These are phyloP conservation scores for Heterobasidion annosum DNA, from an alignment of 1,284 basidiomycete genomes.

Conservation along the genomic window DNA sequence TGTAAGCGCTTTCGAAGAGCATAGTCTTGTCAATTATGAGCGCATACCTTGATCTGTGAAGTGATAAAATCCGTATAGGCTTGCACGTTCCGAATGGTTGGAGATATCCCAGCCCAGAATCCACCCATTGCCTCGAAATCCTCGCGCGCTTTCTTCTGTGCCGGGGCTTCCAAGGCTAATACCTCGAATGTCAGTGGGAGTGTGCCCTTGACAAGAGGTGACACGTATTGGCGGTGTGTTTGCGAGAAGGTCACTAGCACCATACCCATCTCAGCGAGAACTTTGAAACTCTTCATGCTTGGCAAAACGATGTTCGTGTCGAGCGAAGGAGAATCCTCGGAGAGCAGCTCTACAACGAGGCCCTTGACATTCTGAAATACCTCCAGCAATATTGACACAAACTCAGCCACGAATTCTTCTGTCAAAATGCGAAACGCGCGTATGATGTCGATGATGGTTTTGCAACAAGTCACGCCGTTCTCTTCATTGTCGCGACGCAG, in stretches of 20 bases:
- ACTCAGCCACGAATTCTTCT: conserved; percentile 75
- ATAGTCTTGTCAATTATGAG: neutral
- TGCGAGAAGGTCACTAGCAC: conserved; percentile 91
- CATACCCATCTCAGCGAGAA: conserved; percentile 91
- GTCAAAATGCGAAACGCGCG: conserved; percentile 65
- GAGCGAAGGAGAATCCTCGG: conserved; percentile 45
- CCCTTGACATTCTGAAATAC: conserved; percentile 72
- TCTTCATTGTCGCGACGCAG: conserved; percentile 95
- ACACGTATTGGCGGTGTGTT: conserved; percentile 61
- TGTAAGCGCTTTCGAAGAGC: neutral
- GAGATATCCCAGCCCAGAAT: conserved; percentile 83
- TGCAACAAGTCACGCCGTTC: conserved; percentile 87
- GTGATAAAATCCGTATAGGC: conserved; percentile 87
- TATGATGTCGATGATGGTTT: conserved; percentile 82
- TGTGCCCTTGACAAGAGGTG: conserved; percentile 65
- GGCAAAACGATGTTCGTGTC: conserved; percentile 54
- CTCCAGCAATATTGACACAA: conserved; percentile 72
- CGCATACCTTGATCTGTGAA: conserved; percentile 83
- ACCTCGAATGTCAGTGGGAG: conserved; percentile 72
- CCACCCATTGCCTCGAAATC: conserved; percentile 73
- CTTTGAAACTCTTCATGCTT: conserved; percentile 88
- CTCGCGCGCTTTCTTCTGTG: conserved; percentile 78
- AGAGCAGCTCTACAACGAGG: conserved; percentile 74
- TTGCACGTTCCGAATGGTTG: conserved; percentile 66
- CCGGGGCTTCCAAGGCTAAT: conserved; percentile 76